Base-by-base conservation (phyloP, 768 basidiomycete species). In the Tylopilus sp. region DNA sequence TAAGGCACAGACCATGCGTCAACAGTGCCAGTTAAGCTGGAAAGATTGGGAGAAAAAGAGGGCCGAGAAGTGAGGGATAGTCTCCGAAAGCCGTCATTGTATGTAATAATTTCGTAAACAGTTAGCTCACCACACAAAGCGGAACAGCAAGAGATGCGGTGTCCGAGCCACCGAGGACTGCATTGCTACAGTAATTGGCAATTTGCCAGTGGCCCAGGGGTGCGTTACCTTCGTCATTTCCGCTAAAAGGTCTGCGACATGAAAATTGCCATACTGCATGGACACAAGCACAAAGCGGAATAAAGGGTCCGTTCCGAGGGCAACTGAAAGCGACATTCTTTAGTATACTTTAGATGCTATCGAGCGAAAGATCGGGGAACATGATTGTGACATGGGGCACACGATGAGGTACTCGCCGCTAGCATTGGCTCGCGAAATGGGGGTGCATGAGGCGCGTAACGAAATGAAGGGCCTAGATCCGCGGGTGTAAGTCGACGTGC, bases 31-130 rank as follows among this genome's bases (percentile, higher is more conserved):
- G 31, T 20, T 12, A 55, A 36, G 23, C 31, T 43, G 44, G 23
- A 47, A 42, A 18, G 47, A 41, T 38, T 38, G 47, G 46, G 44
- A 53, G 44, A 45, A 47, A 46, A 25, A 18, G 36, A 47, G 43
- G 40, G 43, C 40, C 3, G 28, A 41, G 31, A 44, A 36, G 50
- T n/a, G 39, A 50, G 12, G 36, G 45, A 47, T 50, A 46, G 35
- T 35, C 38, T 48, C 51, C 52, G 46, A 52, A 47, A 63, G 48
- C 23, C 38, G 66, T 56, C 63, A 57, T 45, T n/a, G 47, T 64
- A 48, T 58, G 66, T 70, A 59, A 70, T 59, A n/a, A 61, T 69
- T 51, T 59, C 67, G 65, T 65, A 70, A 70, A 65, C n/a, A 56
- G 22, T 56, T 23, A 52, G 44, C 66, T 58, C 58, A 64, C 53